Conservation (phyloP, 768 basidiomycete species). For the Lepiota brunneoincarnata region DNA sequence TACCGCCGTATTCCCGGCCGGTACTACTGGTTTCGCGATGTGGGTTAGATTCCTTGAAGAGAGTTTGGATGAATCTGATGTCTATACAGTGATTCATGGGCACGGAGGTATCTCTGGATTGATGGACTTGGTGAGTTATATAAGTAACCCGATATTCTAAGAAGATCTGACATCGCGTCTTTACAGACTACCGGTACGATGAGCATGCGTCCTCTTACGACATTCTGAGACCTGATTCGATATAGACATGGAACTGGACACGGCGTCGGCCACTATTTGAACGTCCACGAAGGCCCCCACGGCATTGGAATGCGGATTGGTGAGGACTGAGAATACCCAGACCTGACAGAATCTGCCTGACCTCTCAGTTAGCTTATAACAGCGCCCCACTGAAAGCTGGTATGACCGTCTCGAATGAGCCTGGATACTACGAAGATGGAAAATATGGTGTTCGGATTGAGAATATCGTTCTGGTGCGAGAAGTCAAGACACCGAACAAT, state of each 20-base stretch:
- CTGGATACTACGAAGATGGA: constrained; percentile 91
- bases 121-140: constrained; percentile 79
- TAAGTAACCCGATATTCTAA: too few species aligned
- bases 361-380: constrained; percentile 51
- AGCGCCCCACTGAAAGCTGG: constrained; percentile 71
- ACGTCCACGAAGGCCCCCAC: constrained; percentile 86
- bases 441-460: constrained; percentile 92
- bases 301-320: constrained; percentile 60
- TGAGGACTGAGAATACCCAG: constrained; percentile 12
- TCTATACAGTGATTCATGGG: constrained; percentile 68
- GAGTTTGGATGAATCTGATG: not conserved
- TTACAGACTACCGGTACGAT: constrained; percentile 54
- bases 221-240: constrained; percentile 1
- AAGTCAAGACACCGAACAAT: constrained; percentile 66
- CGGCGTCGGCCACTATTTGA: constrained; percentile 91
- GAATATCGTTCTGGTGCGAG: constrained; percentile 77
- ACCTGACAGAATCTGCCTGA: not conserved
- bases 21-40: constrained; percentile 63
- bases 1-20: constrained; percentile 75
- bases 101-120: constrained; percentile 76
- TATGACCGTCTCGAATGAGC: constrained; percentile 93
- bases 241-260: constrained; percentile 88
- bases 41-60: constrained; percentile 12
- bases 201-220: not conserved
- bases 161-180: not conserved